Percentiles rank a stretch among this genome's conserved stretches.
phyloP scores from a whole-genome alignment of 1,284 basidiomycete species.

The Veloporphyrellus conicus region DNA sequence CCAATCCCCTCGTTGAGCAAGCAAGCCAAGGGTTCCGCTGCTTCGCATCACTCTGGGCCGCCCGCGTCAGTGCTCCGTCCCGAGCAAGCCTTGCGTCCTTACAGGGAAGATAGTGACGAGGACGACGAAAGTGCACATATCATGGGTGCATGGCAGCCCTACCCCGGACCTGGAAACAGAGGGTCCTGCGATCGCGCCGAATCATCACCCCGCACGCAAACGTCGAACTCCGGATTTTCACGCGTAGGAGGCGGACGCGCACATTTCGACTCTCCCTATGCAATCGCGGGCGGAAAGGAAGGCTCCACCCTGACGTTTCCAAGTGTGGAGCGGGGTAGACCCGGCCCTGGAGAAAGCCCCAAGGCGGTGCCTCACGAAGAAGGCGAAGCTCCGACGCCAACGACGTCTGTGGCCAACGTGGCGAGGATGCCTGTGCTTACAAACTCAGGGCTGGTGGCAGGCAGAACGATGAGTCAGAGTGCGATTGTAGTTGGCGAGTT shows the following conservation, averaged over 20 bases:
- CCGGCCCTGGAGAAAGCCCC: conserved; percentile 23
- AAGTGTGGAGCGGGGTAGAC: conserved; percentile 48
- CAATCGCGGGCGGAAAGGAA: conserved; percentile 46
- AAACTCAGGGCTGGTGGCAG: conserved; percentile 48
- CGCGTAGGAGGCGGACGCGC: conserved; percentile 75
- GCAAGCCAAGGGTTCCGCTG: conserved; percentile 23
- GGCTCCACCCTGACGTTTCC: conserved; percentile 62
- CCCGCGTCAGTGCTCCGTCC: conserved; percentile 72
- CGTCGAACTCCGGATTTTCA: conserved; percentile 62
- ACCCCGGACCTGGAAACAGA: conserved; percentile 50
- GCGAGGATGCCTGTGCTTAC: conserved; percentile 38
- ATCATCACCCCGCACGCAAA: conserved; percentile 30
- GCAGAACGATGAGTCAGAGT: conserved; percentile 75
- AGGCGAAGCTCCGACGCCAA: conserved; percentile 49
- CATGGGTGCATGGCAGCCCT: conserved; percentile 81
- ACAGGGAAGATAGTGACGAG: conserved; percentile 73
- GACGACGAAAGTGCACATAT: conserved; percentile 74
- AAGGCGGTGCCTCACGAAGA: conserved; percentile 20
- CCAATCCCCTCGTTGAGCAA: conserved; percentile 33
- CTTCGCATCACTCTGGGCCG: conserved; percentile 46
- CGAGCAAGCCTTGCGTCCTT: conserved; percentile 71
- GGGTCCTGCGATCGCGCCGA: conserved; percentile 37
- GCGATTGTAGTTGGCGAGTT: conserved; percentile 53
- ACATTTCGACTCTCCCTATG: conserved; percentile 73
- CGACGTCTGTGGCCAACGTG: conserved; percentile 49